Evolutionary conservation across 805 yeast genomes (phyloP), one percentile per base, ranked within the genome.

Genomic region (Pichia heedii): DNA sequence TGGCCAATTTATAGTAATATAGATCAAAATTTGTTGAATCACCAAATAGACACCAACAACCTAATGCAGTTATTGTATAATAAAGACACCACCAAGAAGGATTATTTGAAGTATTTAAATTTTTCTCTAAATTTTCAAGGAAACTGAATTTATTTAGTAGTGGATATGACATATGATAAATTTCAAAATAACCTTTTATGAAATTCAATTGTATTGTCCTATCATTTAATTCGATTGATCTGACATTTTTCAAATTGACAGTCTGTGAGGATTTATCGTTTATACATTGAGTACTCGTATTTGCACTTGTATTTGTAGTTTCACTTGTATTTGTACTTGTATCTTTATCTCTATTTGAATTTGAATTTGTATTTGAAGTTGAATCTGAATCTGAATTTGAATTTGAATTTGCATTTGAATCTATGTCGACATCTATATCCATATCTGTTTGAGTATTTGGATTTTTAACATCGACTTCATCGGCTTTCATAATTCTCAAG

Each of bases 21-120:
- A 77, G 48, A 53, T 80, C 84, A 34, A 71, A 63, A 43, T 67
- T 68, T 2, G 74, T 64, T 16, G 67, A 57, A 48, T 77, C 81
- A 13, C 80, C 81, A 50, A 73, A 69, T 11, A 71, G 49, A 55
- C 83, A 77, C 81, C 84, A 80, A 21, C 84, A 73, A 15, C 87
- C 88, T n/a, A 81, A 60, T 0, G 84, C 82, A 22, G 79, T 56
- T 0, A 80, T 76, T 0, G 80, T 69, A 52, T 79, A 73, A 35
- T 76, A 57, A 27, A 81, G 52, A 20, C 78, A 65, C 48, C 72
- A 73, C 78, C 80, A 77, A 13, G 48, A 41, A 12, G 37, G 29
- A 8, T 35, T 36, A 24, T 22, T 27, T 20, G 22, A n/a, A 29
- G 12, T 29, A 3, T 10, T n/a, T 29, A 29, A 29, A 34, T 35